Conservation (phyloP, 257 asterid species). For the Solanum piurae region DNA sequence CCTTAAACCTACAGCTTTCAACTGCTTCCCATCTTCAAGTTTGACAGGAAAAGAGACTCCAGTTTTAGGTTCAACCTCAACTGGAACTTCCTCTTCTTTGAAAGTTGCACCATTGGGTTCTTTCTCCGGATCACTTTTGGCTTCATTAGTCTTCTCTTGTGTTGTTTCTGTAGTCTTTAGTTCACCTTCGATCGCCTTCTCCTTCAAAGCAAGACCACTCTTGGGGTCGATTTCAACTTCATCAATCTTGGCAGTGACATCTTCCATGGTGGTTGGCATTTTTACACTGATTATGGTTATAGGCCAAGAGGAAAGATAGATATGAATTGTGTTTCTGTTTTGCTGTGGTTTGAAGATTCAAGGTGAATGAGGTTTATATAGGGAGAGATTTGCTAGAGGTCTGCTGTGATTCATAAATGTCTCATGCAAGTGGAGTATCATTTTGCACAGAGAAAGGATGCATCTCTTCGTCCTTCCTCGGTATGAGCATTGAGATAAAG, state of each 20-base stretch:
- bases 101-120: conserved; percentile 12
- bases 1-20: conserved; percentile 53
- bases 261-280: conserved; percentile 48
- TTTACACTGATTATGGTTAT: neutral
- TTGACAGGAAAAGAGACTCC: conserved; percentile 53
- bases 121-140: conserved; percentile 2
- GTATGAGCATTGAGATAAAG: conserved; percentile 46
- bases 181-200: conserved; percentile 8
- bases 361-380: conserved; percentile 14
- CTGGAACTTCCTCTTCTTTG: conserved; percentile 36
- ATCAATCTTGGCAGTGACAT: conserved; percentile 22
- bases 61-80: conserved; percentile 47
- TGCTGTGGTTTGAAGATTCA: conserved; percentile 3
- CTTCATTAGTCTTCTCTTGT: conserved; percentile 21
- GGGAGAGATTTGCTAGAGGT: conserved; percentile 1
- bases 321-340: conserved; percentile 5
- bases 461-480: conserved; percentile 22
- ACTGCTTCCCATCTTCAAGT: conserved; percentile 45
- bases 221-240: conserved; percentile 39
- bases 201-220: conserved; percentile 18
- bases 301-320: neutral
- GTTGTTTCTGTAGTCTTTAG: neutral
- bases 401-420: conserved; percentile 16
- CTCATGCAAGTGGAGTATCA: neutral
- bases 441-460: neutral